phyloP scores from a whole-genome alignment of 2,329 filamentous ascomycete species.

The Diaporthe citriasiana region DNA sequence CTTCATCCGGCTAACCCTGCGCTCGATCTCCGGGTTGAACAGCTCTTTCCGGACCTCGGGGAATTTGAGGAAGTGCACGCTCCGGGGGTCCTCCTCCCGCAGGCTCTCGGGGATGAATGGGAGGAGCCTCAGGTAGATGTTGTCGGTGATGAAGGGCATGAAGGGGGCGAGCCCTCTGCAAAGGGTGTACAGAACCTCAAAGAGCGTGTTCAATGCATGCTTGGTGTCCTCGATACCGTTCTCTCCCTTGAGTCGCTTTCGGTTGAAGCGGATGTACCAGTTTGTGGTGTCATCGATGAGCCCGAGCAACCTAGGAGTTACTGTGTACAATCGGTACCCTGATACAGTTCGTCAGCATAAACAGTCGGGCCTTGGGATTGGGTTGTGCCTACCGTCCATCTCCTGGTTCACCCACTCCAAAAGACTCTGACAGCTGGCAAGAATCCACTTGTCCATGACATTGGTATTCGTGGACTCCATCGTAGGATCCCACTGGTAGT shows the following conservation, averaged over 20 bases:
- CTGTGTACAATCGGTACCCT: conserved; percentile 87
- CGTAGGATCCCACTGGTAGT: conserved; percentile 84
- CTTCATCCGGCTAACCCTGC: conserved; percentile 92
- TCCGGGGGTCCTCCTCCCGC: conserved; percentile 79
- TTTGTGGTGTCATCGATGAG: conserved; percentile 98
- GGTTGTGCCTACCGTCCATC: conserved; percentile 77
- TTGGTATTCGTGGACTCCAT: conserved; percentile 85
- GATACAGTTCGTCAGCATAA: conserved; percentile 41
- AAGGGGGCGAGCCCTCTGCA: conserved; percentile 92
- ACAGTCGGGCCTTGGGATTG: not conserved
- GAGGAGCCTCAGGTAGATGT: conserved; percentile 88
- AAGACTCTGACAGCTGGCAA: conserved; percentile 92
- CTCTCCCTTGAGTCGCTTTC: conserved; percentile 91
- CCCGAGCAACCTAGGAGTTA: conserved; percentile 85
- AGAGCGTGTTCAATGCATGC: conserved; percentile 93
- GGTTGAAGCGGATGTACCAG: conserved; percentile 98
- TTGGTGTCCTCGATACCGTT: conserved; percentile 87
- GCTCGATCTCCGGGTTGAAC: conserved; percentile 88
- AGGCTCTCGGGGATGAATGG: conserved; percentile 82
- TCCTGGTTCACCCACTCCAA: conserved; percentile 93
- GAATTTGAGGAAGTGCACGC: conserved; percentile 93
- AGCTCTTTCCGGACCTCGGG: conserved; percentile 90
- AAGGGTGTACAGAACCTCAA: conserved; percentile 92
- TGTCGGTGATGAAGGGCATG: conserved; percentile 95
- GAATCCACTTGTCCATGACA: conserved; percentile 96